phyloP scores from a whole-genome alignment of 2,329 filamentous ascomycete genomes.

The Cordyceps cateniannulata region DNA sequence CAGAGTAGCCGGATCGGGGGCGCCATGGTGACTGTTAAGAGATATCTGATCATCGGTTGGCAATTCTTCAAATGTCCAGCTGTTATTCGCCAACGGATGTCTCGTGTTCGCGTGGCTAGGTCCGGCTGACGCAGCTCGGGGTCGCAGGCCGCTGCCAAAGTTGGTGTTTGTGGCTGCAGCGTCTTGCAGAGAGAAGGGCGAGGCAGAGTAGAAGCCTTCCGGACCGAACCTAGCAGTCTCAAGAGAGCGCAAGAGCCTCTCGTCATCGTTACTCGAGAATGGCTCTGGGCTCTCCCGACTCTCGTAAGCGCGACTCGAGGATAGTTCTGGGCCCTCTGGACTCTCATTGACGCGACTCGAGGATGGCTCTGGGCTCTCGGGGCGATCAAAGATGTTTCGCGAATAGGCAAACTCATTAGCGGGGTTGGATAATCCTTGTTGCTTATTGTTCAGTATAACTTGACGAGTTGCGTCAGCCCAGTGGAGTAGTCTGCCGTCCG shows the following conservation, averaged over 20 bases:
- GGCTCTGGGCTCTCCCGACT: neutral
- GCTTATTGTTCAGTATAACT: neutral
- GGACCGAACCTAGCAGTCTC: neutral
- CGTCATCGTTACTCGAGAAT: neutral
- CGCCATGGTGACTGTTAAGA: neutral
- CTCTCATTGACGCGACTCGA: neutral
- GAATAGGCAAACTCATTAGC: neutral
- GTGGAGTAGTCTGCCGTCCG: slow-evolving; percentile 51
- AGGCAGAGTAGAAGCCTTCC: neutral
- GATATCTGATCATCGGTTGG: slow-evolving; percentile 17
- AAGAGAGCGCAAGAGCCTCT: neutral
- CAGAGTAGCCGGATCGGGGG: neutral
- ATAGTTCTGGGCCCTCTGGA: slow-evolving; percentile 2
- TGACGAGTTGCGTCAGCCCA: slow-evolving; percentile 48
- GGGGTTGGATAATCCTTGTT: neutral
- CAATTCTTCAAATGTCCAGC: slow-evolving; percentile 49
- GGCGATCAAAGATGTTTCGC: slow-evolving; percentile 7
- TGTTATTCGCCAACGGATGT: slow-evolving; percentile 53
- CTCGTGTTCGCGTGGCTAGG: slow-evolving; percentile 36
- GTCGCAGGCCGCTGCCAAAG: slow-evolving; percentile 27
- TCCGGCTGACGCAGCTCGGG: slow-evolving; percentile 52
- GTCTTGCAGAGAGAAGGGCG: slow-evolving; percentile 9
- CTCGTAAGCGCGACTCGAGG: neutral
- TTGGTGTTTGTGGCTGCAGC: neutral
- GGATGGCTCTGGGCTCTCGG: slow-evolving; percentile 9